Evolutionary conservation across 345 rosid species (phyloP).

Genomic region (Luvunga scandens): DNA sequence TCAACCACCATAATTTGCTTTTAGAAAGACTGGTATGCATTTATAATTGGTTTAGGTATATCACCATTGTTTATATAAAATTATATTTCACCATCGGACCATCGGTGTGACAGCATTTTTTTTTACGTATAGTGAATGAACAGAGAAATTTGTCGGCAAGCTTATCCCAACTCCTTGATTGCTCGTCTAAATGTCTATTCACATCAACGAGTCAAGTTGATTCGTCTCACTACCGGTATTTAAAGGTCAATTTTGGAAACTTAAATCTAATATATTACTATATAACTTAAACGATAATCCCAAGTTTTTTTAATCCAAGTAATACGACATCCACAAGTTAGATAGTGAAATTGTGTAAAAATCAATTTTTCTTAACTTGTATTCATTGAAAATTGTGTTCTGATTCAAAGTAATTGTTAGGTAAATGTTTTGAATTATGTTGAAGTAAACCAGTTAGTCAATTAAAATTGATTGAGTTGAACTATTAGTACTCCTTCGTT

Average conservation of each 20-base stretch:
- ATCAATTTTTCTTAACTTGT: not conserved
- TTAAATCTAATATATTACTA: no score
- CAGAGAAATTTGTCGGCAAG: not conserved
- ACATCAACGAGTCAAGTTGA: not conserved
- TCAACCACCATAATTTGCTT: not conserved
- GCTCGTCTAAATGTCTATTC: not conserved
- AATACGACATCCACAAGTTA: no score
- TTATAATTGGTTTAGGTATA: not conserved
- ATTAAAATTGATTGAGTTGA: no score
- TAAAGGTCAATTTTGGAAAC: no score
- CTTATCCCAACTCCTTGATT: no score
- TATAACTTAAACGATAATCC: no score
- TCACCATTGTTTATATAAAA: not conserved
- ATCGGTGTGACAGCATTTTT: not conserved
- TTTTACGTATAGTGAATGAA: not conserved
- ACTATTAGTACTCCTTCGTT: rapidly evolving
- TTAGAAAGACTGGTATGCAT: not conserved
- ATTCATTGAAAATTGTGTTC: not conserved
- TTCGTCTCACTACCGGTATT: no score
- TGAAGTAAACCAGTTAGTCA: no score
- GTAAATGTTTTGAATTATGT: not conserved
- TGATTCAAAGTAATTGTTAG: not conserved
- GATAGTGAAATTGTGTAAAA: no score
- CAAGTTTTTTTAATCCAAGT: no score
- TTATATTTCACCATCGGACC: not conserved